These are phyloP conservation scores for Prunus kanzakura DNA, from an alignment of 306 rosid genomes.

Conservation along the genomic window DNA sequence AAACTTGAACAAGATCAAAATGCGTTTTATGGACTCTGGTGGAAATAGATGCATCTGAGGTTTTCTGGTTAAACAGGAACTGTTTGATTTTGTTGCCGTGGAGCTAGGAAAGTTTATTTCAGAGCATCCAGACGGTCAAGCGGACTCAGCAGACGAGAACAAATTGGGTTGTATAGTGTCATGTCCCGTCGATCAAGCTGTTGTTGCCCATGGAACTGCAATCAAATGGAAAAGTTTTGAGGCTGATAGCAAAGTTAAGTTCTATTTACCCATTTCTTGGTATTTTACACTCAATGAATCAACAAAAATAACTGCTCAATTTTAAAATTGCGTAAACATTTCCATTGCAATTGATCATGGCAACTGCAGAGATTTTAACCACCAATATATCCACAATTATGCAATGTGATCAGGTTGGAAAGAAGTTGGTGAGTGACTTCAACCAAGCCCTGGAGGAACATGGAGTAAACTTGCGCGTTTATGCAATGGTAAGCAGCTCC, in stretches of 20 bases:
- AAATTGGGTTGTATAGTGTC: constrained; percentile 55
- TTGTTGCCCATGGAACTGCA: constrained; percentile 30
- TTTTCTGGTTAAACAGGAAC: constrained; percentile 31
- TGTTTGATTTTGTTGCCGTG: constrained; percentile 49
- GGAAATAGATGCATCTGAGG: neutral
- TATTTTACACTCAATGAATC: neutral
- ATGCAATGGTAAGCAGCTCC: constrained; percentile 39
- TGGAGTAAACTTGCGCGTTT: constrained; percentile 46
- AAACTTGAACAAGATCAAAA: neutral
- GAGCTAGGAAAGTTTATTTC: constrained; percentile 56
- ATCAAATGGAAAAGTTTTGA: constrained; percentile 45
- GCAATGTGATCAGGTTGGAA: constrained; percentile 40
- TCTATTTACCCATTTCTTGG: neutral
- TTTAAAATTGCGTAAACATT: neutral
- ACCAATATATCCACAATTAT: no score
- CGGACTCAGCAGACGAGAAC: constrained; percentile 9
- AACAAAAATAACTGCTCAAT: neutral
- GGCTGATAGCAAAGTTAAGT: constrained; percentile 57
- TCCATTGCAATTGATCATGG: neutral
- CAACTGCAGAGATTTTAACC: neutral
- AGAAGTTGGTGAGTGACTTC: constrained; percentile 42
- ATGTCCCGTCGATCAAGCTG: constrained; percentile 32
- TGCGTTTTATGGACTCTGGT: neutral
- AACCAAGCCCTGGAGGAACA: constrained; percentile 50
- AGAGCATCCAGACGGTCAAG: constrained; percentile 29